A percentile compares a stretch with the other conserved stretches of the same genome.
Evolutionary conservation across 2,329 filamentous ascomycete species (phyloP).

Genomic region (Fusarium coicis): DNA sequence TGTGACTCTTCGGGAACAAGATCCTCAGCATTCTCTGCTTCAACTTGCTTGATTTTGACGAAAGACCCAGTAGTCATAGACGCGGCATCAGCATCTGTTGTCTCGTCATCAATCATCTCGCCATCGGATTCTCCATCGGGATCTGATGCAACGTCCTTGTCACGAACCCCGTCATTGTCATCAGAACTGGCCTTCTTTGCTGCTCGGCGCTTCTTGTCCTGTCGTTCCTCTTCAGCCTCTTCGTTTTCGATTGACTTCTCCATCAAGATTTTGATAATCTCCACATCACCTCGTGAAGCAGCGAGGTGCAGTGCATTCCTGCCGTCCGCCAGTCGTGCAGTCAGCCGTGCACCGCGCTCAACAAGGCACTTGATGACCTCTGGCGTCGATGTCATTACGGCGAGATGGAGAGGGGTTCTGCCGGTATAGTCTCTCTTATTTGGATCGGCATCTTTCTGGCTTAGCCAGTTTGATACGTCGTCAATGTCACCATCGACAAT

Average conservation of each 20-base stretch:
- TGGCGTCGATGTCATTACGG: conserved; percentile 73
- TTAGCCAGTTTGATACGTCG: conserved; percentile 75
- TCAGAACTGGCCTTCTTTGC: conserved; percentile 33
- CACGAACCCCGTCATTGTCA: not conserved
- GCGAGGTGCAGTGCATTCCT: conserved; percentile 86
- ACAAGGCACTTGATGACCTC: conserved; percentile 78
- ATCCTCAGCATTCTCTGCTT: conserved; percentile 47
- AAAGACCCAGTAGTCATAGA: conserved; percentile 77
- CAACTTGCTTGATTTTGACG: conserved; percentile 69
- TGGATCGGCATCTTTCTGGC: conserved; percentile 74
- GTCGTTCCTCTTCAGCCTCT: conserved; percentile 70
- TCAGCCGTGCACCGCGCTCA: conserved; percentile 76
- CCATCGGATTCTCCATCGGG: conserved; percentile 52
- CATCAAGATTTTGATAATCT: conserved; percentile 78
- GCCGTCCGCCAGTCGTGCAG: conserved; percentile 81
- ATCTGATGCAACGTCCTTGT: conserved; percentile 9
- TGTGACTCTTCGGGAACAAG: conserved; percentile 64
- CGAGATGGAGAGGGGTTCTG: conserved; percentile 81
- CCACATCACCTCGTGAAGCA: conserved; percentile 72
- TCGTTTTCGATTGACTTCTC: conserved; percentile 80
- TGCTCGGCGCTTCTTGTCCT: conserved; percentile 59
- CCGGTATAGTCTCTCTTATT: conserved; percentile 83
- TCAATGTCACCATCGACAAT: conserved; percentile 80
- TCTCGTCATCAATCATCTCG: conserved; percentile 58
- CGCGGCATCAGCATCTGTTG: conserved; percentile 55